These are phyloP conservation scores for Colletotrichum sp. DNA, from an alignment of 2,329 filamentous ascomycete genomes.

Conservation along the genomic window DNA sequence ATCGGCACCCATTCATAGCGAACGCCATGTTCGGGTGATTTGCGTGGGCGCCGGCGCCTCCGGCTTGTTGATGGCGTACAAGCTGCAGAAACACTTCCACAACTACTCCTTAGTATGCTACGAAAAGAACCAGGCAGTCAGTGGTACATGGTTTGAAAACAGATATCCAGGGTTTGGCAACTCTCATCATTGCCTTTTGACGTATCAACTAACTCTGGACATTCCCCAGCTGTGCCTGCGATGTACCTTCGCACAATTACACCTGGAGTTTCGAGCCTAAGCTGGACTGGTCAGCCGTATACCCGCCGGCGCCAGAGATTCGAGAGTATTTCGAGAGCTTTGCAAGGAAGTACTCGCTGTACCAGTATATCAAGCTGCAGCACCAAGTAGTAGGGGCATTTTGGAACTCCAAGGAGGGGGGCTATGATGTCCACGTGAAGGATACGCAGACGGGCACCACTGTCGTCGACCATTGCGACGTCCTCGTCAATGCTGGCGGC, in stretches of 20 bases:
- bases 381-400: conserved; percentile 31
- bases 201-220: background rate
- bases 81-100: conserved; percentile 46
- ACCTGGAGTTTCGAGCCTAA: conserved; percentile 58
- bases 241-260: conserved; percentile 58
- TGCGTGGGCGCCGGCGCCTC: conserved; percentile 54
- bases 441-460: conserved; percentile 30
- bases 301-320: conserved; percentile 46
- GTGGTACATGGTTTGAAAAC: conserved; percentile 60
- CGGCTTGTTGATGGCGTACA: conserved; percentile 52
- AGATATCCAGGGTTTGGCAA: conserved; percentile 41
- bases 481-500: conserved; percentile 53
- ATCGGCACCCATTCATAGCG: conserved; percentile 7
- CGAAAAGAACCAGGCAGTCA: conserved; percentile 61
- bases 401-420: conserved; percentile 39
- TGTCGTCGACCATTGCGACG: conserved; percentile 44
- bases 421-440: conserved; percentile 38
- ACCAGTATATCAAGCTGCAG: conserved; percentile 33
- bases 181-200: background rate
- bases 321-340: conserved; percentile 50
- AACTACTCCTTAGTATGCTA: conserved; percentile 45
- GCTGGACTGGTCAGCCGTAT: conserved; percentile 58
- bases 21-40: conserved; percentile 29
- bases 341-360: conserved; percentile 40
- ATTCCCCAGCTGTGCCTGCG: conserved; percentile 44